Evolutionary conservation across 2,329 filamentous ascomycete genomes (phyloP).

Genomic region (Cordyceps cateniannulata): DNA sequence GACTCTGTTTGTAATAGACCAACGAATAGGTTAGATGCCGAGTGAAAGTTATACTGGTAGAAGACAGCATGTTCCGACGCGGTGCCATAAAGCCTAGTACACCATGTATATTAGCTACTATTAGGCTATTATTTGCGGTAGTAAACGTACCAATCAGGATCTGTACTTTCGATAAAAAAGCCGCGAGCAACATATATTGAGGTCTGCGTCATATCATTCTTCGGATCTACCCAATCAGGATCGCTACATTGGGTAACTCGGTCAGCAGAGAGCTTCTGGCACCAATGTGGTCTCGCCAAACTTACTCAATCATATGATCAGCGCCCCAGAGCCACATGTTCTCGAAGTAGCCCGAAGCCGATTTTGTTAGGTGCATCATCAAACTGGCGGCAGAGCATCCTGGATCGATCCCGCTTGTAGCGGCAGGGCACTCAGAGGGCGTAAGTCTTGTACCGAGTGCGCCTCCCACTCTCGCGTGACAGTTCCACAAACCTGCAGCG

Average conservation of each 20-base stretch:
- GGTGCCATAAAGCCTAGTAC: background rate
- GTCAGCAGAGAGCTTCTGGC: too few species aligned
- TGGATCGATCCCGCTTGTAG: constrained; percentile 36
- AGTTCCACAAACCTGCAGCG: constrained; percentile 49
- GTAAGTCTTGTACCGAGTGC: constrained; percentile 61
- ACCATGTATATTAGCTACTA: background rate
- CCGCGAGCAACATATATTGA: constrained; percentile 20
- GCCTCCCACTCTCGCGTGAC: constrained; percentile 67
- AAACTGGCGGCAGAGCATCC: constrained; percentile 55
- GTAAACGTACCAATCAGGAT: background rate
- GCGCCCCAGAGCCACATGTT: constrained; percentile 62
- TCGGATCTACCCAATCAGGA: constrained; percentile 4
- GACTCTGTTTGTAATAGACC: constrained; percentile 63
- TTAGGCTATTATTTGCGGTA: background rate
- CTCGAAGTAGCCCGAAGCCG: constrained; percentile 43
- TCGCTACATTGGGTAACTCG: constrained; percentile 11
- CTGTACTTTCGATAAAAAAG: constrained; percentile 16
- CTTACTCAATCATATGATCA: constrained; percentile 47
- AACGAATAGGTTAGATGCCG: constrained; percentile 45
- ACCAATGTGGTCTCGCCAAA: too few species aligned
- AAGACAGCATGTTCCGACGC: constrained; percentile 43
- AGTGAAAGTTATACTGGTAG: constrained; percentile 45
- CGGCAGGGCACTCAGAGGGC: constrained; percentile 49
- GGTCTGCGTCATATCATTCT: constrained; percentile 12
- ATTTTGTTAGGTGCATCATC: constrained; percentile 39